phyloP scores from a whole-genome alignment of 768 basidiomycete genomes.

The Mycena metata region DNA sequence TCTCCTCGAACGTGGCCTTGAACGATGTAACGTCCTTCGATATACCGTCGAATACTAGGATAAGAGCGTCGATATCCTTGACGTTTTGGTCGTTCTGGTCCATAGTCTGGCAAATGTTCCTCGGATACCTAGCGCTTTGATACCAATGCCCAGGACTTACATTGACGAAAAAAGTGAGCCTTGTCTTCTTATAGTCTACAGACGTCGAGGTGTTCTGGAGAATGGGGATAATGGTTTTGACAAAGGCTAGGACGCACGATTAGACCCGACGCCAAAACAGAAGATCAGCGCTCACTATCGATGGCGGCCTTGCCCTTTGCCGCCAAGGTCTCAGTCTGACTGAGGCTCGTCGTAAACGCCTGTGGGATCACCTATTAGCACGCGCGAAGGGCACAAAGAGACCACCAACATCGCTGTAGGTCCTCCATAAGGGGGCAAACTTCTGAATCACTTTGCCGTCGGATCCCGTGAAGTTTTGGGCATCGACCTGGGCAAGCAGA shows the following conservation, averaged over 20 bases:
- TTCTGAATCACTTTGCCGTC: background rate
- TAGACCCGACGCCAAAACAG: background rate
- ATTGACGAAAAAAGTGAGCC: background rate
- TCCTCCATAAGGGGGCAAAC: background rate
- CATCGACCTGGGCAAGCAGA: background rate
- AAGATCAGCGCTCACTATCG: background rate
- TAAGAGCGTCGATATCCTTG: background rate
- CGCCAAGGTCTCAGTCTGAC: background rate
- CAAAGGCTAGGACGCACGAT: background rate
- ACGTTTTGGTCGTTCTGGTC: background rate
- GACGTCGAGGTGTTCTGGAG: background rate
- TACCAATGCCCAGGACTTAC: background rate
- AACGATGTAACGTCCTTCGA: background rate
- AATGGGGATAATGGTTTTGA: background rate
- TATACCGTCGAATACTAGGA: background rate
- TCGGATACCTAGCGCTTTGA: background rate
- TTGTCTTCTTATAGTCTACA: background rate
- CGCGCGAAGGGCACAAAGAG: background rate
- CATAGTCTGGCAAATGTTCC: background rate
- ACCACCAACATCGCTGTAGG: background rate
- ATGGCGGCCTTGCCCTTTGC: background rate
- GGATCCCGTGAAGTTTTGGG: background rate
- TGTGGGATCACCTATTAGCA: background rate
- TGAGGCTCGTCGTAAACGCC: background rate
- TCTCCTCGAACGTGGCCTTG: constrained; percentile 5